Percentiles rank a stretch among this genome's conserved stretches.
Evolutionary conservation across 495 filamentous ascomycete genomes (phyloP).

Genomic region (Aspergillus mulundensis): DNA sequence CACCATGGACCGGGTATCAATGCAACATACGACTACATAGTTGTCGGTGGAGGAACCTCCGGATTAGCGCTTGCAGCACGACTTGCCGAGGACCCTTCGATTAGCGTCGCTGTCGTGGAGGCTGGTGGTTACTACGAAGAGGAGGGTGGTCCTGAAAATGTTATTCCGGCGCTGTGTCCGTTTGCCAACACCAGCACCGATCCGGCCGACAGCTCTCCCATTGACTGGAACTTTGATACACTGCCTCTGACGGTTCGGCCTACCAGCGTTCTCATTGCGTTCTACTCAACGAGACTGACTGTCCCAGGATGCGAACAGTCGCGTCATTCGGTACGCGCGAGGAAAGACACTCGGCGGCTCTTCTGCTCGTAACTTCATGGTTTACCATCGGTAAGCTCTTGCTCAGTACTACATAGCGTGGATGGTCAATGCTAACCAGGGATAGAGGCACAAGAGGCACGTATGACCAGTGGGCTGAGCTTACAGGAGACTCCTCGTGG

Average conservation of each 20-base stretch:
- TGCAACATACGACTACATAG: constrained; percentile 45
- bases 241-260: constrained; percentile 16
- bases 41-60: constrained; percentile 52
- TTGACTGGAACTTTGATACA: constrained; percentile 50
- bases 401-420: neutral
- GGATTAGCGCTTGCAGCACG: constrained; percentile 45
- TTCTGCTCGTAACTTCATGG: constrained; percentile 33
- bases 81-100: constrained; percentile 31
- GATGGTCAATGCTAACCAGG: neutral
- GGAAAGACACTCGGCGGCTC: constrained; percentile 38
- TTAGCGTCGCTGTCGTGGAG: constrained; percentile 50
- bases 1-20: neutral
- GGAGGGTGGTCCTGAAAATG: constrained; percentile 33
- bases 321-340: constrained; percentile 38
- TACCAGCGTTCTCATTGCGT: neutral
- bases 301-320: constrained; percentile 23
- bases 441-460: constrained; percentile 34
- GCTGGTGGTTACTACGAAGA: constrained; percentile 56
- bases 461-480: constrained; percentile 53
- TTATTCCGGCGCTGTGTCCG: constrained; percentile 42
- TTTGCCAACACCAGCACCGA: constrained; percentile 25
- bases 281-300: neutral
- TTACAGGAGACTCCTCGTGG: constrained; percentile 53
- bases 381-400: constrained; percentile 29
- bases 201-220: constrained; percentile 16